phyloP scores from a whole-genome alignment of 257 asterid species.

The Scutellaria barbata region DNA sequence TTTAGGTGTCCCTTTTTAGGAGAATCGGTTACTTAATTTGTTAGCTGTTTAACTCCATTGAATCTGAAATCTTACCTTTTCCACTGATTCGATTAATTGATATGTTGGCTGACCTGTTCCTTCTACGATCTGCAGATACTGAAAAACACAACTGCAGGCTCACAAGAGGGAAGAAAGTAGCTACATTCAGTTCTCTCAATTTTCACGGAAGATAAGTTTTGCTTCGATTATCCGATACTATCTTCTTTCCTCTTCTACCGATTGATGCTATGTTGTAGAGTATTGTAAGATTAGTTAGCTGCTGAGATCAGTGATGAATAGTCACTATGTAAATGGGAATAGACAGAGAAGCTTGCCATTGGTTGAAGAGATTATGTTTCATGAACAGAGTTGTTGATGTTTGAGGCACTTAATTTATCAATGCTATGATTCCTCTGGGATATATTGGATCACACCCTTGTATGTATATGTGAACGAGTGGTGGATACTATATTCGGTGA shows the following conservation, averaged over 20 bases:
- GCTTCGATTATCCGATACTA: background rate
- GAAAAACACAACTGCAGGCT: slow-evolving; percentile 56
- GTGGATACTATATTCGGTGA: too few relatives aligned
- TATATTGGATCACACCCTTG: background rate
- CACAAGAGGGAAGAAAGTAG: slow-evolving; percentile 50
- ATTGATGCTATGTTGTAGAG: background rate
- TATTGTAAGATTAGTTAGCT: slow-evolving; percentile 20
- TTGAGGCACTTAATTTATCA: background rate
- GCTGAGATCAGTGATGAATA: background rate
- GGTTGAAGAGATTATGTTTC: slow-evolving; percentile 21
- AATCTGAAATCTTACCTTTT: background rate
- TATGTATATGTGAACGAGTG: too few relatives aligned
- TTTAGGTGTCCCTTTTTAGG: background rate
- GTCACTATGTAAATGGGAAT: slow-evolving; percentile 1
- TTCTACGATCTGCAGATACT: slow-evolving; percentile 43
- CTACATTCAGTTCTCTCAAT: background rate
- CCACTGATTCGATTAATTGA: background rate
- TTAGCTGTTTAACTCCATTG: background rate
- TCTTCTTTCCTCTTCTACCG: background rate
- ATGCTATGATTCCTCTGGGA: background rate
- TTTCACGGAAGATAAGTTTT: background rate
- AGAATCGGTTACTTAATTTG: background rate
- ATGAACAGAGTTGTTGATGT: slow-evolving; percentile 1
- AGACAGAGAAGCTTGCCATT: slow-evolving; percentile 13
- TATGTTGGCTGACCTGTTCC: background rate